Conservation (phyloP, 352 stramenopile species). For the Pythium dissimile region DNA sequence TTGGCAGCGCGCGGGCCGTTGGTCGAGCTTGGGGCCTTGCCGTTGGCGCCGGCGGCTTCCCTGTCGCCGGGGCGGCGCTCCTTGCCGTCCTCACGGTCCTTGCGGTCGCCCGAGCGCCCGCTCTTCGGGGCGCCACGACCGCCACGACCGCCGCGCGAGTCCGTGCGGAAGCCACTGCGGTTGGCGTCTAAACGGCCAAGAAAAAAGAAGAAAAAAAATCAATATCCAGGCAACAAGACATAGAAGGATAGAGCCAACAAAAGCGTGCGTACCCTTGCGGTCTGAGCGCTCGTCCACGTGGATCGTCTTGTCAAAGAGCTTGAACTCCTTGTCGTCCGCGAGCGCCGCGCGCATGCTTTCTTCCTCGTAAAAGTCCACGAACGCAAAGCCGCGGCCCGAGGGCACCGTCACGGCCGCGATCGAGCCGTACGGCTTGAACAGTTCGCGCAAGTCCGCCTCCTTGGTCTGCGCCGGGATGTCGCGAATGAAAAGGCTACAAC, state of each 20-base stretch:
- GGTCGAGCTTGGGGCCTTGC: slow-evolving; percentile 24
- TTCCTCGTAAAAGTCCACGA: slow-evolving; percentile 79
- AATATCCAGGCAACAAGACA: neutral
- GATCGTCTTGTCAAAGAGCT: slow-evolving; percentile 72
- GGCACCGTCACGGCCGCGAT: slow-evolving; percentile 73
- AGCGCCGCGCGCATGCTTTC: slow-evolving; percentile 76
- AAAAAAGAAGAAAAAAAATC: neutral
- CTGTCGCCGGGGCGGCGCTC: slow-evolving; percentile 23
- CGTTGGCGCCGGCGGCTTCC: slow-evolving; percentile 12
- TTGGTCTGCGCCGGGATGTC: slow-evolving; percentile 72
- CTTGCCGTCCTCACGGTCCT: slow-evolving; percentile 65
- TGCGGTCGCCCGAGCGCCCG: slow-evolving; percentile 49
- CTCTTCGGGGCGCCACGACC: slow-evolving; percentile 40
- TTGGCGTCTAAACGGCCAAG: slow-evolving; percentile 28
- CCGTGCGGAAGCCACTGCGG: slow-evolving; percentile 49
- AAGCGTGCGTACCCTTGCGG: slow-evolving; percentile 48
- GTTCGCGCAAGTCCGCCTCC: slow-evolving; percentile 67
- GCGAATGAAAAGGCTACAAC: slow-evolving; percentile 68
- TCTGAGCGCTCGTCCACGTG: slow-evolving; percentile 70
- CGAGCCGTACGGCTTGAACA: slow-evolving; percentile 76
- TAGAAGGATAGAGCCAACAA: neutral
- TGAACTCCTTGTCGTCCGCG: slow-evolving; percentile 59
- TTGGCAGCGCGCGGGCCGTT: slow-evolving; percentile 30
- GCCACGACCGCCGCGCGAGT: slow-evolving; percentile 47
- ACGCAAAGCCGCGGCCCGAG: slow-evolving; percentile 60